phyloP scores from a whole-genome alignment of 164 flowering plant genomes.

The Annona squamosa region DNA sequence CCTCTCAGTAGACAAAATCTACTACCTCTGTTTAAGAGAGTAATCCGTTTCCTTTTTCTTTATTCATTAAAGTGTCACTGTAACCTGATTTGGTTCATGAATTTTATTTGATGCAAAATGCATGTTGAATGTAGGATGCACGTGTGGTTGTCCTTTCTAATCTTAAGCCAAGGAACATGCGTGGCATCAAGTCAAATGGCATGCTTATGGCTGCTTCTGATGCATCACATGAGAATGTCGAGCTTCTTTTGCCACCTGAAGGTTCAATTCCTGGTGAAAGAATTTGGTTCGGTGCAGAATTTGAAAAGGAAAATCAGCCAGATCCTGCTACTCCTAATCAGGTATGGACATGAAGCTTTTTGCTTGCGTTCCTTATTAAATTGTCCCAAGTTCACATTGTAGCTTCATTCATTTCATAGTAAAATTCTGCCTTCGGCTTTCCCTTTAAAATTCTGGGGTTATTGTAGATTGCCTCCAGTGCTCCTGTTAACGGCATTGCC shows the following conservation, averaged over 20 bases:
- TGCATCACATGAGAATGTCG: conserved; percentile 82
- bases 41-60: too few relatives aligned
- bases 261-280: conserved; percentile 78
- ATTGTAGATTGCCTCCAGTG: too few relatives aligned
- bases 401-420: neutral
- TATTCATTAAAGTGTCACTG: too few relatives aligned
- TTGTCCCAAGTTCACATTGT: neutral
- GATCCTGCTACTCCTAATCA: conserved; percentile 73
- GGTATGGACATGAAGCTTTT: conserved; percentile 23
- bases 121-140: conserved; percentile 27
- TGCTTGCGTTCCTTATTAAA: neutral
- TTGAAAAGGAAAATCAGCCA: conserved; percentile 40
- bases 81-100: neutral
- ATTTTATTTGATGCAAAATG: neutral
- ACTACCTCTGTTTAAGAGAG: too few relatives aligned
- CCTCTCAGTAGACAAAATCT: neutral
- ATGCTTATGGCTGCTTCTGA: conserved; percentile 97
- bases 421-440: too few relatives aligned
- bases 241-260: conserved; percentile 84
- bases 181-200: conserved; percentile 82
- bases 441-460: too few relatives aligned
- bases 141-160: conserved; percentile 81
- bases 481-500: too few relatives aligned
- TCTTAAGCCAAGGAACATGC: conserved; percentile 93
- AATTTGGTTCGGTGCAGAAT: conserved; percentile 77